A percentile compares a stretch with the other conserved stretches of the same genome.
Conservation (phyloP, 768 basidiomycete species). For the Mycena kentingensis region DNA sequence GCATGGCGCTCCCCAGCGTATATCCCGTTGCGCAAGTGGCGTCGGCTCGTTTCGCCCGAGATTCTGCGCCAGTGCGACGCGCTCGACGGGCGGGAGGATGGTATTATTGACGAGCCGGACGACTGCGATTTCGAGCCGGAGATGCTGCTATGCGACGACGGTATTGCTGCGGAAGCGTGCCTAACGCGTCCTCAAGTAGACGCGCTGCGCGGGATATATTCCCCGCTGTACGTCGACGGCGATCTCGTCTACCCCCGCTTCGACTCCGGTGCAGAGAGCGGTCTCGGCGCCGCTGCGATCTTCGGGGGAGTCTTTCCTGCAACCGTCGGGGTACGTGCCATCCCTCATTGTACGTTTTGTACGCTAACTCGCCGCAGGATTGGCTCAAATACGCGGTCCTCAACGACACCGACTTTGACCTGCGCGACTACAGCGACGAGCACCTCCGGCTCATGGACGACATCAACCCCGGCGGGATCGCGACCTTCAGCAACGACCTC, state of each 20-base stretch:
- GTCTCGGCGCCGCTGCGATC: neutral
- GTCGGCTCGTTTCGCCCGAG: constrained; percentile 21
- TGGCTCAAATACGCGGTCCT: constrained; percentile 15
- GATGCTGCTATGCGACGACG: constrained; percentile 19
- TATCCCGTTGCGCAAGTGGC: constrained; percentile 24
- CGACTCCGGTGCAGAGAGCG: constrained; percentile 10
- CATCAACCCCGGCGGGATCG: constrained; percentile 5
- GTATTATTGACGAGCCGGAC: constrained; percentile 27
- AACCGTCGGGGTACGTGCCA: neutral
- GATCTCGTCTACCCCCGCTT: constrained; percentile 17
- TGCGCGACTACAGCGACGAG: constrained; percentile 4
- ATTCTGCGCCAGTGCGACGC: constrained; percentile 11
- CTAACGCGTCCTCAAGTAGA: constrained; percentile 23
- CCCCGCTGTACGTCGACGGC: constrained; percentile 21
- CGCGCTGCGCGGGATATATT: constrained; percentile 22
- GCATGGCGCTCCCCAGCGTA: constrained; percentile 1
- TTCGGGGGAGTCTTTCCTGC: constrained; percentile 2
- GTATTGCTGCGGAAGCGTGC: constrained; percentile 6
- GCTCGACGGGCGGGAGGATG: constrained; percentile 26
- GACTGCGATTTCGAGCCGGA: constrained; percentile 26
- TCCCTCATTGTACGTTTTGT: neutral
- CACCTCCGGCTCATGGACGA: neutral
- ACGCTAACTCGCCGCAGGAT: constrained; percentile 2
- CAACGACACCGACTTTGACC: constrained; percentile 6
- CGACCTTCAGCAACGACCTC: constrained; percentile 19